Evolutionary conservation across 2,329 filamentous ascomycete genomes (phyloP).

Genomic region (Elsinoe necatrix): DNA sequence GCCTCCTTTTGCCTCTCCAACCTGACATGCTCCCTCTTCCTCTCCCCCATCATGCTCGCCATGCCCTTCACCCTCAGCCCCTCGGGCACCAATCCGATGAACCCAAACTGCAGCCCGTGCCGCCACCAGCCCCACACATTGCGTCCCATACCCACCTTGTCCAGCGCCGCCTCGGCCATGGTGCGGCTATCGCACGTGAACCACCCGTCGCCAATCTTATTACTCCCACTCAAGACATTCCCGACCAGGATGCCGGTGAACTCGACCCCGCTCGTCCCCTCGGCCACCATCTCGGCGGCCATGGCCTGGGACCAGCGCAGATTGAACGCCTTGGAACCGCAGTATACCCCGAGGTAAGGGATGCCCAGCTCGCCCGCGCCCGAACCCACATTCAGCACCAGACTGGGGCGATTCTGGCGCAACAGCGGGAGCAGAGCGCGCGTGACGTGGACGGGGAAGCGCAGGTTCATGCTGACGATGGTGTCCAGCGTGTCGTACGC

Average conservation of each 20-base stretch:
- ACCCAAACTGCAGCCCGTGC: conserved; percentile 21
- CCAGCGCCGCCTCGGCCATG: conserved; percentile 20
- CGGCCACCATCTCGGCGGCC: conserved; percentile 35
- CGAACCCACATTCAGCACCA: conserved; percentile 47
- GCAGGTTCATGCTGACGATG: conserved; percentile 42
- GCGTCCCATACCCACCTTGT: conserved; percentile 22
- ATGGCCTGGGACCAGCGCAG: conserved; percentile 35
- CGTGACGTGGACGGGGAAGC: conserved; percentile 45
- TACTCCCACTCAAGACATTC: conserved; percentile 25
- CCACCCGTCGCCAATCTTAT: conserved; percentile 22
- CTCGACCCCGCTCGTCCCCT: conserved; percentile 30
- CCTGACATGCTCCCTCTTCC: conserved; percentile 13
- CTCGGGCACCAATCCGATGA: conserved; percentile 20
- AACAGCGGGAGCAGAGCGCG: conserved; percentile 40
- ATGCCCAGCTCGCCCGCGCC: conserved; percentile 36
- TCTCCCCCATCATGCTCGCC: conserved; percentile 17
- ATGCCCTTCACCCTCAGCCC: conserved; percentile 15
- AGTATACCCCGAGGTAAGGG: conserved; percentile 42
- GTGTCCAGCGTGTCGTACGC: conserved; percentile 31
- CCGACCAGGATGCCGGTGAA: conserved; percentile 34
- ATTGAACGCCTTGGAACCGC: conserved; percentile 40
- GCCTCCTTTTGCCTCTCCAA: background rate
- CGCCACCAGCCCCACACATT: conserved; percentile 23
- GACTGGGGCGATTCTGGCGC: conserved; percentile 32
- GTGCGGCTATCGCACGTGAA: conserved; percentile 18